Evolutionary conservation across 2,329 filamentous ascomycete genomes (phyloP).

Genomic region (Colletotrichum brevisporum): DNA sequence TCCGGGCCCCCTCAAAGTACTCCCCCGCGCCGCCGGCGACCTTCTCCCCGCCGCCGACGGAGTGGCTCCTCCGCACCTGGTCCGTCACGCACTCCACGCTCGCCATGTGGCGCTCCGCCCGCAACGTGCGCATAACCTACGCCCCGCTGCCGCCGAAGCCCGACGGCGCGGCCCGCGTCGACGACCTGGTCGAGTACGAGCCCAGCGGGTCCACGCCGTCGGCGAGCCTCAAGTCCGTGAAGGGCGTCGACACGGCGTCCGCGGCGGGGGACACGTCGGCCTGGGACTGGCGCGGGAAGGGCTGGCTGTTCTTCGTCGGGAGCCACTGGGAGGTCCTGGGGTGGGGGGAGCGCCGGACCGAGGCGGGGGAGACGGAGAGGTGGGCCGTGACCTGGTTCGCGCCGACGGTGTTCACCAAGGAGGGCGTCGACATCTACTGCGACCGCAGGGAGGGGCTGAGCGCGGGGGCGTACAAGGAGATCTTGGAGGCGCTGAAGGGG

Average conservation of each 20-base stretch:
- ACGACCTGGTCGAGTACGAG: conserved; percentile 82
- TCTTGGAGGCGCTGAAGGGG: conserved; percentile 68
- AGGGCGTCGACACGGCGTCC: conserved; percentile 72
- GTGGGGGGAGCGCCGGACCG: conserved; percentile 71
- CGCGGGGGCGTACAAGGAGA: conserved; percentile 67
- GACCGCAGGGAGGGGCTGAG: conserved; percentile 72
- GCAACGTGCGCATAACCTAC: conserved; percentile 87
- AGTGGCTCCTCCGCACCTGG: conserved; percentile 78
- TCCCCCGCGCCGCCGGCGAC: conserved; percentile 44
- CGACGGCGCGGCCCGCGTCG: conserved; percentile 65
- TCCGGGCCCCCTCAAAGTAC: conserved; percentile 64
- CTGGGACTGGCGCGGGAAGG: conserved; percentile 86
- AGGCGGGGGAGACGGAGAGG: conserved; percentile 61
- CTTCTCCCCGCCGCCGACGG: conserved; percentile 62
- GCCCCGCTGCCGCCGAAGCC: conserved; percentile 60
- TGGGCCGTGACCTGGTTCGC: conserved; percentile 91
- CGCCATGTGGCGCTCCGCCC: conserved; percentile 83
- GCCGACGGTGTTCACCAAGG: conserved; percentile 85
- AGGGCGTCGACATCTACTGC: conserved; percentile 85
- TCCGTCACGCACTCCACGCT: conserved; percentile 82
- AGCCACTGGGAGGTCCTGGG: conserved; percentile 88
- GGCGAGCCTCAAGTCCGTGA: conserved; percentile 69
- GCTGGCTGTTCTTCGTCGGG: conserved; percentile 78
- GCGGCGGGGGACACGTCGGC: conserved; percentile 52
- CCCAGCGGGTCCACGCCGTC: conserved; percentile 55